phyloP scores from a whole-genome alignment of 2,329 filamentous ascomycete species.

The Aspergillus awamori region DNA sequence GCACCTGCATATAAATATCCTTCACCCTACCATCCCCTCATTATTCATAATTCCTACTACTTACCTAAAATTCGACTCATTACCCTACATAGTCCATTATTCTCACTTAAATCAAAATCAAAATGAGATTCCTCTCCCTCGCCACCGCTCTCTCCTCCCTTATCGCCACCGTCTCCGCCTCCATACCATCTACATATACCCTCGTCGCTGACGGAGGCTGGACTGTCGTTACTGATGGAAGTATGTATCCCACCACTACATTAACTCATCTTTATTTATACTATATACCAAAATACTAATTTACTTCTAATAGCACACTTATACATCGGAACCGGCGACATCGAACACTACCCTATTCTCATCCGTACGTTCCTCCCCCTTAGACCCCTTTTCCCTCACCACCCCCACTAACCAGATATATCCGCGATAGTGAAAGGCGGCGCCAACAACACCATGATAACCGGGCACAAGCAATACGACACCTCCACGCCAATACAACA shows the following conservation, averaged over 20 bases:
- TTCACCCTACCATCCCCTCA: too few species aligned
- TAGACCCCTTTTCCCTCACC: too few species aligned
- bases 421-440: neutral
- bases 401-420: too few species aligned
- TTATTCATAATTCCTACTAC: too few species aligned
- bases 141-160: neutral
- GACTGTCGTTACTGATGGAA: slow-evolving; percentile 1
- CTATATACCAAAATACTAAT: too few species aligned
- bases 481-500: neutral
- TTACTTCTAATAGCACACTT: too few species aligned
- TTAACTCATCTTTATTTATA: too few species aligned
- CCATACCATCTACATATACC: slow-evolving; percentile 1
- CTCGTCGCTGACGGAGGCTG: slow-evolving; percentile 8
- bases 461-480: neutral
- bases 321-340: slow-evolving; percentile 6
- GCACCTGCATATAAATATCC: neutral
- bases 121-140: neutral
- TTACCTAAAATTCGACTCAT: too few species aligned
- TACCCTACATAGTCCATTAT: too few species aligned
- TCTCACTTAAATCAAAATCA: too few species aligned
- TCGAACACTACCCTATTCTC: neutral
- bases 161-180: neutral
- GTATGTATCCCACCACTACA: neutral
- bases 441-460: neutral
- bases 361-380: neutral